Evolutionary conservation across 2,329 filamentous ascomycete genomes (phyloP).

Genomic region (Didymella arachidicola): DNA sequence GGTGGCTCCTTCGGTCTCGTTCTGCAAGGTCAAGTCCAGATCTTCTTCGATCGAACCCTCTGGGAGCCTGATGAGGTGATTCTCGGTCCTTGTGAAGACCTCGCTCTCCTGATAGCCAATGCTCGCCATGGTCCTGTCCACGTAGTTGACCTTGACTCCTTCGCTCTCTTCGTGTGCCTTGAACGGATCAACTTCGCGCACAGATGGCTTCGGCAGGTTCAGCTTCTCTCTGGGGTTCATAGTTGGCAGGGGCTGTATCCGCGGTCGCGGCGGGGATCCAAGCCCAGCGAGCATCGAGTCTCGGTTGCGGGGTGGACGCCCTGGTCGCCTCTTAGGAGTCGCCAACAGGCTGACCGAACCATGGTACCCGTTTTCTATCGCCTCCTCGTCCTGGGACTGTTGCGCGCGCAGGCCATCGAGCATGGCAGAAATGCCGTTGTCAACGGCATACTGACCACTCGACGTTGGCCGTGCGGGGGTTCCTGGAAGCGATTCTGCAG

Average conservation of each 20-base stretch:
- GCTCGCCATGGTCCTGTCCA: conserved; percentile 95
- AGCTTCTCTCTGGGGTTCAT: conserved; percentile 82
- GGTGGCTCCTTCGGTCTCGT: conserved; percentile 66
- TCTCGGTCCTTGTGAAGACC: conserved; percentile 79
- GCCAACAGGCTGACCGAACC: conserved; percentile 29
- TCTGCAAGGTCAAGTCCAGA: conserved; percentile 63
- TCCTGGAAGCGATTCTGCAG: conserved; percentile 56
- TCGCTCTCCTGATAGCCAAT: conserved; percentile 97
- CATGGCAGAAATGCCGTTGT: conserved; percentile 46
- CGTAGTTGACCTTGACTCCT: conserved; percentile 85
- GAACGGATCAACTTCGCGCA: conserved; percentile 80
- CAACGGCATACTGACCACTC: conserved; percentile 43
- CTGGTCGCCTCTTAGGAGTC: conserved; percentile 65
- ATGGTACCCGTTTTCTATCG: conserved; percentile 21
- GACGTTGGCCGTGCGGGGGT: conserved; percentile 49
- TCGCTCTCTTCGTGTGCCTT: conserved; percentile 83
- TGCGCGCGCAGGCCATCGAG: conserved; percentile 48
- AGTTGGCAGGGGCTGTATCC: conserved; percentile 77
- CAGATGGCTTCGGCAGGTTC: conserved; percentile 78
- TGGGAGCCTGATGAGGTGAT: conserved; percentile 69
- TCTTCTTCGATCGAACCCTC: conserved; percentile 71
- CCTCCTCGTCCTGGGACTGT: conserved; percentile 36
- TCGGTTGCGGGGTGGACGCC: conserved; percentile 69
- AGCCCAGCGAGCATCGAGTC: conserved; percentile 68
- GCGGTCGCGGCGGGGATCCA: conserved; percentile 66